Evolutionary conservation across 352 stramenopile genomes (phyloP), one percentile per base, ranked within the genome.

Genomic region (Globisporangium nagaii): DNA sequence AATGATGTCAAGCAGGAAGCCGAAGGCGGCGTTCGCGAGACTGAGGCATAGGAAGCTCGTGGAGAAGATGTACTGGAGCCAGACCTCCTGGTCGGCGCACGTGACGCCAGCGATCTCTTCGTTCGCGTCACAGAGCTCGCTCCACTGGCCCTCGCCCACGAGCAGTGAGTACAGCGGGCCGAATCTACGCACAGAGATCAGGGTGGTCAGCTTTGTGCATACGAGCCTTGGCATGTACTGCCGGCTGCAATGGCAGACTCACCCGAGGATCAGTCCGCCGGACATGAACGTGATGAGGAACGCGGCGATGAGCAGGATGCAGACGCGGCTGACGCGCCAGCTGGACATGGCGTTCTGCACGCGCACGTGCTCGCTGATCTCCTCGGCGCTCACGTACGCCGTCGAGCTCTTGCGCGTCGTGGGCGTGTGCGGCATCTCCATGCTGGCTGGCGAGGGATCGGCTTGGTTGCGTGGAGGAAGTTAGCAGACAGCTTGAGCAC

Each of bases 51-150:
- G 58, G 49, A 81, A 84, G 22, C 51, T 60, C 11, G 73, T 74
- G 17, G 68, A 80, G 60, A 73, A 81, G 37, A 78, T 62, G 64
- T 79, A 73, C 60, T 84, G 73, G 53, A 84, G 56, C 27, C 64
- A 57, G 11, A 77, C 60, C 41, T 84, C 70, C 58, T 81, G 70
- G 7, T 45, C 39, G 13, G 73, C 68, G 42, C 73, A 81, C 40
- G 58, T 73, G n/a, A 36, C 28, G 19, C 64, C 70, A 13, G 53
- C 58, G 10, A 57, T 52, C n/a, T 61, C 24, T 10, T 58, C 53
- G 43, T 64, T 56, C 27, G 63, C 44, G 13, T 32, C 50, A 31
- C 68, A 81, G 25, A 67, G 49, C 50, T 84, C 73, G 20, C 62
- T 66, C 70, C 73, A 81, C 46, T 81, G 68, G 3, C 60, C 55